Evolutionary conservation across 1,284 basidiomycete species (phyloP).

Genomic region (Cryptococcus hybrid): DNA sequence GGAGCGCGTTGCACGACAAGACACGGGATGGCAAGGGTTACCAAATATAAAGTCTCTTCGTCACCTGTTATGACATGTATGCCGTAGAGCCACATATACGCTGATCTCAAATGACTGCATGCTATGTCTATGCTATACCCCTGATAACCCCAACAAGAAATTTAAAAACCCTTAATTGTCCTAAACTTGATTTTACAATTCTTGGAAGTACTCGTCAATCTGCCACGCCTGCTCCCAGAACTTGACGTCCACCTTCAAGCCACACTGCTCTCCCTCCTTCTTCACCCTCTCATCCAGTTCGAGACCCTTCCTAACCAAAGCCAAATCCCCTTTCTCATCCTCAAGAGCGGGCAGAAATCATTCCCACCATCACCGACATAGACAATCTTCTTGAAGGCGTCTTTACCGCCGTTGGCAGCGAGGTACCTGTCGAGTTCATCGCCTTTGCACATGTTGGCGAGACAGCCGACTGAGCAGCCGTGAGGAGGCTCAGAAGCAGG

Average conservation of each 20-base stretch:
- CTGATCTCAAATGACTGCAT: neutral
- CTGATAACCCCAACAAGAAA: neutral
- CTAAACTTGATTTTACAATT: too few species aligned
- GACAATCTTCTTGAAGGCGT: conserved; percentile 70
- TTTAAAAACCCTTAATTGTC: too few species aligned
- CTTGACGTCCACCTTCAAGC: conserved; percentile 67
- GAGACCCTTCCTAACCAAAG: conserved; percentile 69
- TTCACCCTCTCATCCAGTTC: conserved; percentile 73
- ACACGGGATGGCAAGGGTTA: conserved; percentile 38
- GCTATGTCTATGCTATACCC: neutral
- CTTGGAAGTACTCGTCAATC: conserved; percentile 65
- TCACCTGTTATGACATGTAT: too few species aligned
- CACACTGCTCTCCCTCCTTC: conserved; percentile 62
- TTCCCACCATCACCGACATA: conserved; percentile 96
- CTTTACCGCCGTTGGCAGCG: conserved; percentile 59
- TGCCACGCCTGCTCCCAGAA: conserved; percentile 95
- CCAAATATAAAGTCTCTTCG: conserved; percentile 30
- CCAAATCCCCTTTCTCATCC: conserved; percentile 63
- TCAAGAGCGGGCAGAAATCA: conserved; percentile 90
- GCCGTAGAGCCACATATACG: too few species aligned
- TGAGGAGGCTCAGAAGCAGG: conserved; percentile 78
- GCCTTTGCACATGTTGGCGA: conserved; percentile 98
- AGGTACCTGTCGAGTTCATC: conserved; percentile 85
- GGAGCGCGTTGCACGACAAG: conserved; percentile 44
- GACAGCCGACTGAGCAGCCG: conserved; percentile 81